These are phyloP conservation scores for Cyberlindnera amylophila DNA, from an alignment of 805 yeast species.

Conservation along the genomic window DNA sequence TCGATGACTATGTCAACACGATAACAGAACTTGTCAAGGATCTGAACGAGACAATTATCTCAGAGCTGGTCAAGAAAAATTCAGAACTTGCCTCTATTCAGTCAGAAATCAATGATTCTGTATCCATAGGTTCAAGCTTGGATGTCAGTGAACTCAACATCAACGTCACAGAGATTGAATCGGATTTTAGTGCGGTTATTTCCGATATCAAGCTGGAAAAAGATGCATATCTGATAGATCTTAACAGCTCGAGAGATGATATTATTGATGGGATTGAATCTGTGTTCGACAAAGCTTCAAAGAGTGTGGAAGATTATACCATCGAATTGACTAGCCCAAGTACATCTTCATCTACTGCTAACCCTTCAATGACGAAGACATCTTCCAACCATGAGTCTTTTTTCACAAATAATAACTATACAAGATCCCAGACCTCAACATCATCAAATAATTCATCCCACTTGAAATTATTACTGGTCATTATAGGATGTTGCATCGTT, in stretches of 20 bases:
- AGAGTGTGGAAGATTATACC: neutral
- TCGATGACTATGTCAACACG: neutral
- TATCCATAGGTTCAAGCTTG: conserved; percentile 7
- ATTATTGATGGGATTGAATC: conserved; percentile 1
- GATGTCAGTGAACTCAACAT: conserved; percentile 5
- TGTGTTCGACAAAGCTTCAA: conserved; percentile 2
- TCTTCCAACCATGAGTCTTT: neutral
- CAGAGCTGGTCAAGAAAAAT: conserved; percentile 1
- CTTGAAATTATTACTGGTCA: neutral
- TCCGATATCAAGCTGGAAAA: neutral
- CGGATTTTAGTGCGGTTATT: neutral
- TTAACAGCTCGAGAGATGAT: conserved; percentile 1
- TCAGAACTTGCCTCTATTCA: neutral
- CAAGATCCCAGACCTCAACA: too few relatives aligned
- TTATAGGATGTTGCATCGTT: conserved; percentile 6
- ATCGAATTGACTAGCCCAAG: neutral
- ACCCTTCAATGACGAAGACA: neutral
- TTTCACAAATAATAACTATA: neutral
- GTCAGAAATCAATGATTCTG: conserved; percentile 2
- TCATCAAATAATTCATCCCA: too few relatives aligned
- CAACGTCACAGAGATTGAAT: neutral
- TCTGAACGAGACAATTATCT: conserved; percentile 4
- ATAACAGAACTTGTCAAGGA: neutral
- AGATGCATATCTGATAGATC: neutral
- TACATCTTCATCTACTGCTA: neutral